These are phyloP conservation scores for Fusarium siculi DNA, from an alignment of 2,329 filamentous ascomycete species.

Conservation along the genomic window DNA sequence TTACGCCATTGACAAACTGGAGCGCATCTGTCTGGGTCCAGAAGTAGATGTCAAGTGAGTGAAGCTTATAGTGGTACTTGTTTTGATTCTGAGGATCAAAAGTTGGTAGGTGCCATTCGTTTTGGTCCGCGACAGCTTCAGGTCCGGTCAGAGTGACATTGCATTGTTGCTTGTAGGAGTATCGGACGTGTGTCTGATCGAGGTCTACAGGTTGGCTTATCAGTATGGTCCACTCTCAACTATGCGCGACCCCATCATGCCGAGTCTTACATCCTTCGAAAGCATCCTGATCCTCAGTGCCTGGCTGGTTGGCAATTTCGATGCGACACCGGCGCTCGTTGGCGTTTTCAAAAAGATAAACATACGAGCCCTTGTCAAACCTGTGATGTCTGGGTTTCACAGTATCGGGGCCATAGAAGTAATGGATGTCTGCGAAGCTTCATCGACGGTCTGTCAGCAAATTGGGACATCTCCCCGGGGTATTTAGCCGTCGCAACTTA, in stretches of 20 bases:
- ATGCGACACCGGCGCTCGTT: constrained; percentile 73
- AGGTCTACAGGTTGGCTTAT: constrained; percentile 61
- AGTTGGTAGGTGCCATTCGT: constrained; percentile 80
- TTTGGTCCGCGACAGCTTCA: constrained; percentile 58
- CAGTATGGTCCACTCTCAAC: constrained; percentile 9
- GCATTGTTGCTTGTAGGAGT: constrained; percentile 79
- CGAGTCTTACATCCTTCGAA: constrained; percentile 75
- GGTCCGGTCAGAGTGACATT: constrained; percentile 75
- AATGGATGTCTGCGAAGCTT: constrained; percentile 83
- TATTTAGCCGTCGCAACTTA: constrained; percentile 48
- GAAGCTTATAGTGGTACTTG: constrained; percentile 82
- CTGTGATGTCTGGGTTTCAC: constrained; percentile 79
- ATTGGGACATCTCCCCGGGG: not conserved
- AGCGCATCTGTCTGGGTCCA: constrained; percentile 79
- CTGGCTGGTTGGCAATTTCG: constrained; percentile 80
- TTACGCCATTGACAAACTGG: constrained; percentile 74
- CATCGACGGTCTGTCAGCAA: constrained; percentile 14
- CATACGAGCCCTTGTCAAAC: constrained; percentile 82
- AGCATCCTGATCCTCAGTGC: constrained; percentile 80
- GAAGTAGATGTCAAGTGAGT: constrained; percentile 82
- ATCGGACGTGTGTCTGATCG: constrained; percentile 71
- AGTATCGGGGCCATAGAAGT: constrained; percentile 77
- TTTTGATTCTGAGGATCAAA: constrained; percentile 78
- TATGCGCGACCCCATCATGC: constrained; percentile 9
- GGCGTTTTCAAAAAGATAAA: constrained; percentile 82